Evolutionary conservation across 345 rosid species (phyloP), one percentile per base, ranked within the genome.

Genomic region (Syzygium grande): DNA sequence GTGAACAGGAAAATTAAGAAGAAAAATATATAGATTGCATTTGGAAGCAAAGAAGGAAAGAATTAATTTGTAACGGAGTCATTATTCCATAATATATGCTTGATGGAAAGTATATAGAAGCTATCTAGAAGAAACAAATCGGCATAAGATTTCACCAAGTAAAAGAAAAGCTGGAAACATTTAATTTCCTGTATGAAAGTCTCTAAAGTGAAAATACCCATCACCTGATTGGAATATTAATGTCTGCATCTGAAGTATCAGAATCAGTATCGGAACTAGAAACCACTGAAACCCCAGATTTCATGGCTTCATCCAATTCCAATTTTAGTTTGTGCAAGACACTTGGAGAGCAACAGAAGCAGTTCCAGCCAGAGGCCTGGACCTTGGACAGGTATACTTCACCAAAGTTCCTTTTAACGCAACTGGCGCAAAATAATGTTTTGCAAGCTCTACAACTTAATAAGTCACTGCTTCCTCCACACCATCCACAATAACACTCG

Each of bases 401-500:
- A 85, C 98, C 96, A 58, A 97, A 87, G 91, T 98, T 98, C 89
- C 95, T 94, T 92, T 89, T 92, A 85, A 98, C 92, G 91, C 99
- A 98, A 85, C 88, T 92, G 85, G 89, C 88, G 89, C 99, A 98
- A 92, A 96, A 96, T 86, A 92, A 90, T 52, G 73, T 93, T 89
- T 93, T 93, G 89, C 99, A 98, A 49, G 98, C 96, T 86, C 92
- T 93, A 89, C 99, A 98, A 88, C 93, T 93, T 80, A 96, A 87
- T 61, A 98, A 93, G 90, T 96, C 96, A 89, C 85, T 88, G 87
- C 89, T 89, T 87, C 84, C 93, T 80, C 98, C 99, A 86, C 99
- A 98, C 99, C 99, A 98, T 85, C 94, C 95, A 92, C 99, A 98
- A 88, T 93, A 94, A 89, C 95, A 90, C 90, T 92, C 99, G 34